A percentile compares a stretch with the other conserved stretches of the same genome.
Conservation (phyloP, 2,329 filamentous ascomycete species). For the Hypoxylon sp. region DNA sequence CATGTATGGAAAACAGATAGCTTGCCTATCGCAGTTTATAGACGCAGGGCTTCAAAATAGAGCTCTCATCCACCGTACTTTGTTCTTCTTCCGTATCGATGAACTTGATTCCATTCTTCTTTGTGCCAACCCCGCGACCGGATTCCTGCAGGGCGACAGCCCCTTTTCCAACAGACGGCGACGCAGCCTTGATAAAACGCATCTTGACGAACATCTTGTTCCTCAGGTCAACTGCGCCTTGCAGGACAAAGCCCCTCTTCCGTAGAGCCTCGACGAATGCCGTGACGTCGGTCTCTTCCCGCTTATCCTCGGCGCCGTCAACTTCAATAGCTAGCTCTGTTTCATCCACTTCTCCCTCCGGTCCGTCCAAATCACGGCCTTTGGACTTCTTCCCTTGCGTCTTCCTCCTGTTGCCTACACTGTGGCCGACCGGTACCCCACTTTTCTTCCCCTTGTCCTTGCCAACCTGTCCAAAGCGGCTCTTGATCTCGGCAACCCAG, state of each 20-base stretch:
- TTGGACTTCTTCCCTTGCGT: conserved; percentile 57
- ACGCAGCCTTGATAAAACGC: conserved; percentile 88
- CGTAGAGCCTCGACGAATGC: conserved; percentile 87
- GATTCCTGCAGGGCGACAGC: conserved; percentile 55
- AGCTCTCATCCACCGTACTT: conserved; percentile 72
- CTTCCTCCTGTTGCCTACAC: conserved; percentile 77
- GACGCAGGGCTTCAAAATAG: conserved; percentile 89
- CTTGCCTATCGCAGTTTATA: conserved; percentile 83
- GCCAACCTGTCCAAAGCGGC: conserved; percentile 77
- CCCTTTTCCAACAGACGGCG: conserved; percentile 81
- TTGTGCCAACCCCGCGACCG: conserved; percentile 24
- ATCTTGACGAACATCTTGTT: conserved; percentile 99
- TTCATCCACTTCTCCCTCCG: conserved; percentile 63
- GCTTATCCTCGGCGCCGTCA: conserved; percentile 72
- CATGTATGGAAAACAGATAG: conserved; percentile 21
- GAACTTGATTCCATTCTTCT: conserved; percentile 66
- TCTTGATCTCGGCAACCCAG: conserved; percentile 98
- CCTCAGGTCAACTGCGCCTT: conserved; percentile 79
- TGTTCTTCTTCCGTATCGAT: conserved; percentile 70
- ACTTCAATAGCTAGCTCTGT: conserved; percentile 76
- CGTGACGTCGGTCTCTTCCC: conserved; percentile 84
- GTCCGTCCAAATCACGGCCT: conserved; percentile 58
- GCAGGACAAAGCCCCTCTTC: conserved; percentile 86
- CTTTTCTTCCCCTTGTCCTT: conserved; percentile 59
- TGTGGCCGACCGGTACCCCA: conserved; percentile 70